A percentile compares a stretch with the other conserved stretches of the same genome.
Conservation (phyloP, 2,329 filamentous ascomycete species). For the Xylariomycetidae sp. region DNA sequence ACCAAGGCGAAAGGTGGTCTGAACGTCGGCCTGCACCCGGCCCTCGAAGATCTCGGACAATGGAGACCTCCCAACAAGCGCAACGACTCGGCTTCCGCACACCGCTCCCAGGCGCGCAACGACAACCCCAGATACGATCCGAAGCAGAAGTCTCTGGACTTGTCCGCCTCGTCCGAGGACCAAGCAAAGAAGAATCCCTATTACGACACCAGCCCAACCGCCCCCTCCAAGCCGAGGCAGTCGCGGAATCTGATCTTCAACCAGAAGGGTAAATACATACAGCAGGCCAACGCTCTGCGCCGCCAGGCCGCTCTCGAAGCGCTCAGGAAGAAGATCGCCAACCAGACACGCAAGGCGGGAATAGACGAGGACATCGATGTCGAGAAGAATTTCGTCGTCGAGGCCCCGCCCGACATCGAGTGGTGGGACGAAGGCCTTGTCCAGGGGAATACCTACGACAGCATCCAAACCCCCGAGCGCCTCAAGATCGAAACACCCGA, state of each 20-base stretch:
- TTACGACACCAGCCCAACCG: conserved; percentile 65
- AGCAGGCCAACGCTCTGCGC: conserved; percentile 84
- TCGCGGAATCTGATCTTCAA: conserved; percentile 83
- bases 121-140: conserved; percentile 10
- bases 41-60: conserved; percentile 46
- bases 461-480: conserved; percentile 58
- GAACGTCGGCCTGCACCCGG: conserved; percentile 63
- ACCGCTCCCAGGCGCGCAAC: conserved; percentile 13
- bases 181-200: conserved; percentile 64
- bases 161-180: conserved; percentile 23
- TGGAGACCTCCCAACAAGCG: conserved; percentile 21
- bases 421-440: conserved; percentile 97
- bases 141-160: conserved; percentile 31
- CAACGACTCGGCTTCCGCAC: conserved; percentile 22
- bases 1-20: conserved; percentile 46
- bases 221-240: conserved; percentile 61
- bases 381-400: conserved; percentile 84
- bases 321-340: conserved; percentile 91
- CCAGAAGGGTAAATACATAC: conserved; percentile 94
- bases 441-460: conserved; percentile 68
- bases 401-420: conserved; percentile 80
- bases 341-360: conserved; percentile 80
- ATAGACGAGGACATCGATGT: conserved; percentile 87
- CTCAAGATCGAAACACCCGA: conserved; percentile 75
- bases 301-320: conserved; percentile 84